A percentile compares a stretch with the other conserved stretches of the same genome.
Conservation (phyloP, 768 basidiomycete species). For the Serendipita sp. region DNA sequence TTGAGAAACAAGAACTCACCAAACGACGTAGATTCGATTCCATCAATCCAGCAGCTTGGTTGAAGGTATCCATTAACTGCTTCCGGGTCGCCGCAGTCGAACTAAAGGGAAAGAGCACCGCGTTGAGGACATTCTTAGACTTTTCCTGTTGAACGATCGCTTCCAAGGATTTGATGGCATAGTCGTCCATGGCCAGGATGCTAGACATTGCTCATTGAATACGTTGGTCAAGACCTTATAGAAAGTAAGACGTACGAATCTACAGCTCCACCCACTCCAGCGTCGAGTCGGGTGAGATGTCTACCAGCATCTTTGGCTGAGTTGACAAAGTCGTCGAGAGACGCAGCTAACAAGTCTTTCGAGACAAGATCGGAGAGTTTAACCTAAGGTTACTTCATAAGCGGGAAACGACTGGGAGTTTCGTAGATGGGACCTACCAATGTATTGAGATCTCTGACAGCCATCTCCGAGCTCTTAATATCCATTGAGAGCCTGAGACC, state of each 20-base stretch:
- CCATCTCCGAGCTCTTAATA: constrained; percentile 3
- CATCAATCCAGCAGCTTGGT: constrained; percentile 2
- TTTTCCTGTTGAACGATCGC: not conserved
- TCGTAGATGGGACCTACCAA: not conserved
- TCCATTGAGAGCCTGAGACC: not conserved
- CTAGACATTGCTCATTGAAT: not conserved
- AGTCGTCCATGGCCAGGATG: not conserved
- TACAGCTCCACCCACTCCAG: not conserved
- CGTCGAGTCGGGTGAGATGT: not conserved
- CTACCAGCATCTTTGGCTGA: constrained; percentile 1
- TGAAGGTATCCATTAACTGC: constrained; percentile 1
- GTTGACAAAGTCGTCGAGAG: not conserved
- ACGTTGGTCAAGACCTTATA: not conserved
- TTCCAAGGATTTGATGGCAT: not conserved
- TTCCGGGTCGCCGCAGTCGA: not conserved
- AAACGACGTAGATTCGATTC: not conserved
- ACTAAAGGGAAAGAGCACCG: not conserved
- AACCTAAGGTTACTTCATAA: not conserved
- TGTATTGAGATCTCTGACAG: not conserved
- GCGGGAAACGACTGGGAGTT: not conserved
- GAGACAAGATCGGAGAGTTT: not conserved
- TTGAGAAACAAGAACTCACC: not conserved
- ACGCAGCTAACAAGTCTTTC: not conserved
- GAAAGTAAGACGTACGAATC: not conserved
- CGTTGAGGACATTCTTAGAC: not conserved